Evolutionary conservation across 2,329 filamentous ascomycete species (phyloP).

Genomic region (Fusarium illudens): DNA sequence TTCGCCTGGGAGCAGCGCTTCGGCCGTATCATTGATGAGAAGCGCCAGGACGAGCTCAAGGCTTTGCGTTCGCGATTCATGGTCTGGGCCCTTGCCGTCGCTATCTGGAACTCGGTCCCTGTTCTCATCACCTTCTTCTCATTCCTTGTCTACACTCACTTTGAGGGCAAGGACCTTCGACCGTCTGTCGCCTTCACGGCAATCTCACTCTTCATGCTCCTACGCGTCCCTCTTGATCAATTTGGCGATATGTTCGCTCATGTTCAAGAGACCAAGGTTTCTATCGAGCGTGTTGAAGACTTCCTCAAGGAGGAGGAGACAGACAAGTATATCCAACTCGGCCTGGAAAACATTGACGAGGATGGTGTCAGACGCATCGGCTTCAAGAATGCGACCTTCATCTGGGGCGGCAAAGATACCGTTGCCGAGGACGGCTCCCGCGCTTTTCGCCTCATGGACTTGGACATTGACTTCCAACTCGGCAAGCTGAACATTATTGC

Average conservation of each 20-base stretch:
- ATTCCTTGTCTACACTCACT: slow-evolving; percentile 89
- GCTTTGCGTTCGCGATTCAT: slow-evolving; percentile 85
- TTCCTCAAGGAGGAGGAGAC: slow-evolving; percentile 95
- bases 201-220: slow-evolving; percentile 92
- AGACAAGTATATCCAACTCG: slow-evolving; percentile 89
- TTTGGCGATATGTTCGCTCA: slow-evolving; percentile 98
- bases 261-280: slow-evolving; percentile 96
- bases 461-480: slow-evolving; percentile 83
- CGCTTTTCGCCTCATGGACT: slow-evolving; percentile 82
- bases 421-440: slow-evolving; percentile 71
- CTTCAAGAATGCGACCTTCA: slow-evolving; percentile 84
- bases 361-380: slow-evolving; percentile 80
- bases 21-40: slow-evolving; percentile 85
- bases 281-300: slow-evolving; percentile 93
- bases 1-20: slow-evolving; percentile 98
- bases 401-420: slow-evolving; percentile 81
- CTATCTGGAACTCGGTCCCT: slow-evolving; percentile 95
- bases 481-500: slow-evolving; percentile 92
- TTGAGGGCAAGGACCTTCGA: slow-evolving; percentile 88
- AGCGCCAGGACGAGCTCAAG: slow-evolving; percentile 79
- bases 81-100: slow-evolving; percentile 90
- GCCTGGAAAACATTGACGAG: slow-evolving; percentile 72
- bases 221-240: slow-evolving; percentile 93
- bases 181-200: slow-evolving; percentile 96
- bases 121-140: slow-evolving; percentile 96